phyloP scores from a whole-genome alignment of 208 protist species.

The Dictyostelium gargantuum region DNA sequence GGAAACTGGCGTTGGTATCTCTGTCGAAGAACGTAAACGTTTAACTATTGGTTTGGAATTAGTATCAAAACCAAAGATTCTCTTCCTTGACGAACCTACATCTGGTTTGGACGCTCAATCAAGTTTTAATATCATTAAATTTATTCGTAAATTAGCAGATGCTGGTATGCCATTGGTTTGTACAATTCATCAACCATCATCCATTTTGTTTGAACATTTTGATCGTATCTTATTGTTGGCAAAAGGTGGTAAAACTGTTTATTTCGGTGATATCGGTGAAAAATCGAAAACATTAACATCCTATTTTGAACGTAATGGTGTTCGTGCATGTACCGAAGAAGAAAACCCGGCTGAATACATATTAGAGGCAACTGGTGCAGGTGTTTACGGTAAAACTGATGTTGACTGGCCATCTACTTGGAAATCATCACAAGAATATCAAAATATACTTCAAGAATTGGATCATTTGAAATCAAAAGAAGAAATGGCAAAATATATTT shows the following conservation, averaged over 20 bases:
- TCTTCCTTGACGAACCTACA: slow-evolving; percentile 67
- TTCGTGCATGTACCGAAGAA: slow-evolving; percentile 34
- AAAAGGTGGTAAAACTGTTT: slow-evolving; percentile 45
- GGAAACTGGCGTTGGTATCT: slow-evolving; percentile 69
- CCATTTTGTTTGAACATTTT: slow-evolving; percentile 85
- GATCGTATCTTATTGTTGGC: slow-evolving; percentile 72
- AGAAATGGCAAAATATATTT: not conserved
- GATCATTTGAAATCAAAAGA: not conserved
- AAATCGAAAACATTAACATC: slow-evolving; percentile 9
- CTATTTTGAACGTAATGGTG: slow-evolving; percentile 38
- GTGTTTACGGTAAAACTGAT: slow-evolving; percentile 45
- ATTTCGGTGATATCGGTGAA: slow-evolving; percentile 62
- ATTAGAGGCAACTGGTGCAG: slow-evolving; percentile 62
- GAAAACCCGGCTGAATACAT: slow-evolving; percentile 71
- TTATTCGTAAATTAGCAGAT: slow-evolving; percentile 63
- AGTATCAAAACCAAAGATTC: slow-evolving; percentile 70
- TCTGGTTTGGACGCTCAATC: slow-evolving; percentile 72
- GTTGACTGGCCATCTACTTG: slow-evolving; percentile 32
- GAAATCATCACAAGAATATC: slow-evolving; percentile 17
- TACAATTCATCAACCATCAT: slow-evolving; percentile 87
- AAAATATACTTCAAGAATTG: not conserved
- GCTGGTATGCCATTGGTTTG: slow-evolving; percentile 77
- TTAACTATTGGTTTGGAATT: slow-evolving; percentile 69
- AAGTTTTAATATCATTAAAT: slow-evolving; percentile 67
- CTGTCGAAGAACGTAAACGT: slow-evolving; percentile 61